phyloP scores from a whole-genome alignment of 2,329 filamentous ascomycete species.

The Cladophialophora yegresii region DNA sequence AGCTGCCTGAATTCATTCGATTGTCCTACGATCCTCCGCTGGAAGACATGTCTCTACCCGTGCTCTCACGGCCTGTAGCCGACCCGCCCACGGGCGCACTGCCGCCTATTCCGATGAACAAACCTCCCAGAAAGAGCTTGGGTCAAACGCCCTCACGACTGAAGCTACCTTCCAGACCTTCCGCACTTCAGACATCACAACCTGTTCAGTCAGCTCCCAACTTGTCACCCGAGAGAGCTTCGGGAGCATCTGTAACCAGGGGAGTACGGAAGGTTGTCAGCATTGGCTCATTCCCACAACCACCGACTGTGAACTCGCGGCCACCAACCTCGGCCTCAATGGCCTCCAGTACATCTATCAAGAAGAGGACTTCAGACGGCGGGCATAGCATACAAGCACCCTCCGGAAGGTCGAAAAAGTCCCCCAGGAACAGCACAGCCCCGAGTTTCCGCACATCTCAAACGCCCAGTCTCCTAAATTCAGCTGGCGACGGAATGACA shows the following conservation, averaged over 20 bases:
- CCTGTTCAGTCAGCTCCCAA: conserved; percentile 56
- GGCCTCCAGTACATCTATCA: conserved; percentile 42
- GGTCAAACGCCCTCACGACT: conserved; percentile 38
- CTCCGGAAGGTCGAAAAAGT: conserved; percentile 55
- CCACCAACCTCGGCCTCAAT: conserved; percentile 60
- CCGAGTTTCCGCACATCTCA: conserved; percentile 53
- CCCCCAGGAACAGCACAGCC: conserved; percentile 59
- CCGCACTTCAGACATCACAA: conserved; percentile 51
- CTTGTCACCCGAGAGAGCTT: conserved; percentile 49
- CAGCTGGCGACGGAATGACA: conserved; percentile 73
- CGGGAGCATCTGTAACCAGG: conserved; percentile 58
- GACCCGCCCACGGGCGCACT: conserved; percentile 72
- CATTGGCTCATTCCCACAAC: conserved; percentile 91
- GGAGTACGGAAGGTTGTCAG: conserved; percentile 83
- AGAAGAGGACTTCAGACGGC: conserved; percentile 50
- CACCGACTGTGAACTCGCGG: conserved; percentile 68
- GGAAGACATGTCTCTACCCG: conserved; percentile 32
- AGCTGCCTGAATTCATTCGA: conserved; percentile 7
- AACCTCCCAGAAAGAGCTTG: conserved; percentile 67
- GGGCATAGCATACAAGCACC: conserved; percentile 39
- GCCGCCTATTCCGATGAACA: conserved; percentile 71
- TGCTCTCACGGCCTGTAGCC: conserved; percentile 56
- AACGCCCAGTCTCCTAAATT: conserved; percentile 76
- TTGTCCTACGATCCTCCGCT: not conserved
- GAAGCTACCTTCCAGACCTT: conserved; percentile 54